These are phyloP conservation scores for Favolaschia claudopus DNA, from an alignment of 768 basidiomycete species.

Conservation along the genomic window DNA sequence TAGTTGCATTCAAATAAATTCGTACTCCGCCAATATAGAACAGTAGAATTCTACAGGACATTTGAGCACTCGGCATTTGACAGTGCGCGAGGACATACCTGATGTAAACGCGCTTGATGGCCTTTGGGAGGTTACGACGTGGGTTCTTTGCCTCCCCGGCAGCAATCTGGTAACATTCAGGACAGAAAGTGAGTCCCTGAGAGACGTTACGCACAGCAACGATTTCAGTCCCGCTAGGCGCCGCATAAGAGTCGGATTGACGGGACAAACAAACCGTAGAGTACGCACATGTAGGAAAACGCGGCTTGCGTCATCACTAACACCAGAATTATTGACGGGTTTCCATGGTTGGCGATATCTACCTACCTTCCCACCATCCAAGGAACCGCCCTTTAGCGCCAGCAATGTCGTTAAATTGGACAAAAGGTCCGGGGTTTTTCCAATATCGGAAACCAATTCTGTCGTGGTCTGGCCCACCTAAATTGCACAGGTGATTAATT, in stretches of 20 bases:
- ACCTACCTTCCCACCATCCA: slow-evolving; percentile 47
- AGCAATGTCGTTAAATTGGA: slow-evolving; percentile 66
- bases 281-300: slow-evolving; percentile 66
- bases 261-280: background rate
- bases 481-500: too few relatives aligned
- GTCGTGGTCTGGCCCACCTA: slow-evolving; percentile 86
- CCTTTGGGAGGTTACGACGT: slow-evolving; percentile 64
- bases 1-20: too few relatives aligned
- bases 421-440: slow-evolving; percentile 87
- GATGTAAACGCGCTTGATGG: slow-evolving; percentile 77
- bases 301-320: slow-evolving; percentile 85
- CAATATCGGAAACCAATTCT: slow-evolving; percentile 75
- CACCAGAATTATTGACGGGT: too few relatives aligned
- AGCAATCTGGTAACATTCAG: slow-evolving; percentile 61
- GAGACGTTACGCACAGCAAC: slow-evolving; percentile 70
- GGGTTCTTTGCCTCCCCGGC: slow-evolving; percentile 94
- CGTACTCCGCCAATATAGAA: slow-evolving; percentile 58
- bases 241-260: background rate
- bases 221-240: slow-evolving; percentile 91
- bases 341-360: background rate
- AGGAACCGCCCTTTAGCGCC: slow-evolving; percentile 82
- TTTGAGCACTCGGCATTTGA: background rate
- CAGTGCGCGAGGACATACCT: slow-evolving; percentile 57
- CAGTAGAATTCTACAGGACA: slow-evolving; percentile 45
- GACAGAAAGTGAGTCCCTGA: too few relatives aligned